Evolutionary conservation across 768 basidiomycete genomes (phyloP).

Genomic region (Porphyrellus cyaneotinctus): DNA sequence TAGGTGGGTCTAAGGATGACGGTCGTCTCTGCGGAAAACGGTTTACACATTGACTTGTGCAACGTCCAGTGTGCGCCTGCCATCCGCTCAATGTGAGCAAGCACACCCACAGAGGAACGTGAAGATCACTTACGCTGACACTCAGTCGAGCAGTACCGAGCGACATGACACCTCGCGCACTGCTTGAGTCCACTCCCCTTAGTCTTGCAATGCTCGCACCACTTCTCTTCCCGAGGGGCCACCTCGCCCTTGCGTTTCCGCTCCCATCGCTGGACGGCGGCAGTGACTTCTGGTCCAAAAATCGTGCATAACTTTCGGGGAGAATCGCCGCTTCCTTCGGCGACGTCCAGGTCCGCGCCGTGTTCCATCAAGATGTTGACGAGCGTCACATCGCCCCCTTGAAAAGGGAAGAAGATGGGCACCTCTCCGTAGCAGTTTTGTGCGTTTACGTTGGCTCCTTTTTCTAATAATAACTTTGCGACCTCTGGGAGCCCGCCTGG

Average conservation of each 20-base stretch:
- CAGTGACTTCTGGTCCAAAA: slow-evolving; percentile 44
- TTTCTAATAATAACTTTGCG: slow-evolving; percentile 37
- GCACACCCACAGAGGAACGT: neutral
- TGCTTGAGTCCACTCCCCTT: slow-evolving; percentile 33
- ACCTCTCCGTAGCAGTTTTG: slow-evolving; percentile 48
- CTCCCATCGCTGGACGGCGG: slow-evolving; percentile 44
- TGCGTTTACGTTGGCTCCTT: slow-evolving; percentile 47
- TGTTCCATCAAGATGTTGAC: slow-evolving; percentile 49
- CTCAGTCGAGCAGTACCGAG: slow-evolving; percentile 49
- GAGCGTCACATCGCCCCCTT: slow-evolving; percentile 29
- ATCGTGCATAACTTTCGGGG: slow-evolving; percentile 31
- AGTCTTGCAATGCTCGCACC: slow-evolving; percentile 39
- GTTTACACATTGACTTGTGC: slow-evolving; percentile 47
- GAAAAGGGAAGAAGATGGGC: slow-evolving; percentile 36
- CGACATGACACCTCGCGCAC: slow-evolving; percentile 43
- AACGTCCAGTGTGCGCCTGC: slow-evolving; percentile 44
- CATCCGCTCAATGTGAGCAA: neutral
- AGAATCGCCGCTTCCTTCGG: slow-evolving; percentile 37
- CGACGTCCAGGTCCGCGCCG: slow-evolving; percentile 42
- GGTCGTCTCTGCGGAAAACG: slow-evolving; percentile 42
- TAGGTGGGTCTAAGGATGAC: slow-evolving; percentile 49
- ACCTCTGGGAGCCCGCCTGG: slow-evolving; percentile 28
- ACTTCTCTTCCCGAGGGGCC: slow-evolving; percentile 39
- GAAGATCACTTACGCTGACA: slow-evolving; percentile 46
- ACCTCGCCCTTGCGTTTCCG: slow-evolving; percentile 42